Percentiles rank a stretch among this genome's conserved stretches.
These are phyloP conservation scores for Ilyonectria destructans DNA, from an alignment of 2,329 filamentous ascomycete genomes.

Conservation along the genomic window DNA sequence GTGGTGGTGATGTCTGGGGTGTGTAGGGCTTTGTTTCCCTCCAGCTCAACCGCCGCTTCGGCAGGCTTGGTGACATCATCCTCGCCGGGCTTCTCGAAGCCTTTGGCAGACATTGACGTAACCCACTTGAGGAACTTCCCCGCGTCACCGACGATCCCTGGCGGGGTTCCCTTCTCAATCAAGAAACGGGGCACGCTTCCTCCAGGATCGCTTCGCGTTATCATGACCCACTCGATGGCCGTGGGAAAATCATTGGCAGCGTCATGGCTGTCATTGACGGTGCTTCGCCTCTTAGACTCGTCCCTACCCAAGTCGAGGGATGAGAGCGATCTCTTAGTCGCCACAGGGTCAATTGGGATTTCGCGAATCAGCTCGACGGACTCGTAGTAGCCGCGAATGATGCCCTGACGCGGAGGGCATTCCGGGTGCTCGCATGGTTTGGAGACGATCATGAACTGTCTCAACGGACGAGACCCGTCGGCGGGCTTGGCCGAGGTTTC, in stretches of 20 bases:
- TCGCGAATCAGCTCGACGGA: conserved; percentile 94
- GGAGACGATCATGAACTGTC: conserved; percentile 90
- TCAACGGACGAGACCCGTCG: conserved; percentile 60
- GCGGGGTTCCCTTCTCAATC: conserved; percentile 91
- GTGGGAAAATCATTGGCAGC: conserved; percentile 54
- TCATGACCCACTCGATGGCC: conserved; percentile 90
- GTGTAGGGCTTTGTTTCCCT: conserved; percentile 20
- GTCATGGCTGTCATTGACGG: conserved; percentile 35
- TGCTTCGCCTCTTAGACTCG: conserved; percentile 46
- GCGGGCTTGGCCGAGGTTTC: conserved; percentile 61
- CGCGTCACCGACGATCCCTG: conserved; percentile 84
- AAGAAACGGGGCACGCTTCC: conserved; percentile 91
- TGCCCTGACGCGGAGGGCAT: conserved; percentile 79
- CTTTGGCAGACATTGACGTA: conserved; percentile 58
- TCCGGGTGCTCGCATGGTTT: conserved; percentile 86
- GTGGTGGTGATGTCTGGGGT: conserved; percentile 51
- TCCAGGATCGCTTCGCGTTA: conserved; percentile 90
- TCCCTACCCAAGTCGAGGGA: conserved; percentile 52
- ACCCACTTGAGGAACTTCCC: conserved; percentile 87
- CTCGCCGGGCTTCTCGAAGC: conserved; percentile 50
- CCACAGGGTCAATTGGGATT: conserved; percentile 71
- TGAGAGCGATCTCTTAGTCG: conserved; percentile 53
- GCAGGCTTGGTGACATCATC: conserved; percentile 26
- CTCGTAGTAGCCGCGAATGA: conserved; percentile 89
- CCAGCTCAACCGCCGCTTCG: conserved; percentile 16